Evolutionary conservation across 495 filamentous ascomycete genomes (phyloP).

Genomic region (Cudoniella acicularis): DNA sequence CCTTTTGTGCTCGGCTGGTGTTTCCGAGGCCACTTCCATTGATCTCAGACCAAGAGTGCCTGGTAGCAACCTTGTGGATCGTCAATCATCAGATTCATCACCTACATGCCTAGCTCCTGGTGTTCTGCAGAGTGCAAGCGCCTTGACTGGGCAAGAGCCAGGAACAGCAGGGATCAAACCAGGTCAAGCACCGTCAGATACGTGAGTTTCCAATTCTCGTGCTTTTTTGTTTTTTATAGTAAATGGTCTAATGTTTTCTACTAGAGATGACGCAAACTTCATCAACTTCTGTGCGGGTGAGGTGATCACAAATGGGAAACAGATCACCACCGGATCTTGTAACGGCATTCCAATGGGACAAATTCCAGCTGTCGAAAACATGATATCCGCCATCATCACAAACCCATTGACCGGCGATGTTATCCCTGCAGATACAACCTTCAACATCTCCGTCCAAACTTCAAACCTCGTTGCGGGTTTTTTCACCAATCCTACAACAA

Average conservation of each 20-base stretch:
- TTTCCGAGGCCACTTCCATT: neutral
- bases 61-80: neutral
- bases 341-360: slow-evolving; percentile 72
- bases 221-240: neutral
- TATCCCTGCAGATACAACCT: slow-evolving; percentile 45
- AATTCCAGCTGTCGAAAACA: slow-evolving; percentile 57
- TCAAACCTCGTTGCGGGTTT: slow-evolving; percentile 58
- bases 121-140: slow-evolving; percentile 35
- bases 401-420: slow-evolving; percentile 46
- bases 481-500: slow-evolving; percentile 57
- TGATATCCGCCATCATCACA: slow-evolving; percentile 64
- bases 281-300: slow-evolving; percentile 67
- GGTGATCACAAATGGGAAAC: slow-evolving; percentile 65
- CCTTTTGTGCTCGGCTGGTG: neutral
- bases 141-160: slow-evolving; percentile 28
- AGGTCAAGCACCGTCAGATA: slow-evolving; percentile 25
- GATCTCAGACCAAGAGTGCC: neutral
- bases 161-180: slow-evolving; percentile 23
- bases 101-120: slow-evolving; percentile 28
- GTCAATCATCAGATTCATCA: neutral
- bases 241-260: too few species aligned
- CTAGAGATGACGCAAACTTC: slow-evolving; percentile 45
- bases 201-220: slow-evolving; percentile 10
- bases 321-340: slow-evolving; percentile 63
- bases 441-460: slow-evolving; percentile 58